These are phyloP conservation scores for Cyclanthera cordifolia DNA, from an alignment of 306 rosid genomes.

Conservation along the genomic window DNA sequence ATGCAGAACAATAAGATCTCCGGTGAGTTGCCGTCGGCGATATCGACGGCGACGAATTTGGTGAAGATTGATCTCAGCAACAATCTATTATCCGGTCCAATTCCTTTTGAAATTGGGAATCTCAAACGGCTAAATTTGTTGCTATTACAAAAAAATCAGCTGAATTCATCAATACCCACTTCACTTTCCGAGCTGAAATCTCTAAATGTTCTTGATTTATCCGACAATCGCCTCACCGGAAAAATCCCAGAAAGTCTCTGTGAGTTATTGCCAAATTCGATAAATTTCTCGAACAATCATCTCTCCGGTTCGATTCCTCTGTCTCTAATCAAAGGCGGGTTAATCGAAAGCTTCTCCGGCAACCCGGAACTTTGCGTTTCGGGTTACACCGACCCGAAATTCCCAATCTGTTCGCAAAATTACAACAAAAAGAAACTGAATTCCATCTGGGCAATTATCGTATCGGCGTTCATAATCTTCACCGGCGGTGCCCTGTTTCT, in stretches of 20 bases:
- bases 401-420: constrained; percentile 40
- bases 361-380: constrained; percentile 72
- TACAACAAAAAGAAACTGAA: constrained; percentile 35
- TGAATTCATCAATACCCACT: constrained; percentile 61
- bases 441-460: constrained; percentile 63
- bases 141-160: constrained; percentile 62
- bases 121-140: constrained; percentile 58
- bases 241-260: constrained; percentile 74
- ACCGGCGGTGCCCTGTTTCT: constrained; percentile 50
- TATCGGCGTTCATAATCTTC: constrained; percentile 48
- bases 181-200: constrained; percentile 53
- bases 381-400: constrained; percentile 34
- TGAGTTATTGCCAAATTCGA: constrained; percentile 60
- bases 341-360: constrained; percentile 75
- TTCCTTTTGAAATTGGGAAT: constrained; percentile 68
- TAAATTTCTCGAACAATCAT: constrained; percentile 68
- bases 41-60: constrained; percentile 46
- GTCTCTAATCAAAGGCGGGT: constrained; percentile 60
- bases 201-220: constrained; percentile 88
- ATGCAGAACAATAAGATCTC: constrained; percentile 66
- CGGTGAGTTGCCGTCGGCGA: constrained; percentile 58
- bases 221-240: constrained; percentile 66
- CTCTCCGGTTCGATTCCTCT: constrained; percentile 83
- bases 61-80: constrained; percentile 84
- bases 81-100: constrained; percentile 63